These are phyloP conservation scores for Fraxinus anomala DNA, from an alignment of 257 asterid genomes.

Conservation along the genomic window DNA sequence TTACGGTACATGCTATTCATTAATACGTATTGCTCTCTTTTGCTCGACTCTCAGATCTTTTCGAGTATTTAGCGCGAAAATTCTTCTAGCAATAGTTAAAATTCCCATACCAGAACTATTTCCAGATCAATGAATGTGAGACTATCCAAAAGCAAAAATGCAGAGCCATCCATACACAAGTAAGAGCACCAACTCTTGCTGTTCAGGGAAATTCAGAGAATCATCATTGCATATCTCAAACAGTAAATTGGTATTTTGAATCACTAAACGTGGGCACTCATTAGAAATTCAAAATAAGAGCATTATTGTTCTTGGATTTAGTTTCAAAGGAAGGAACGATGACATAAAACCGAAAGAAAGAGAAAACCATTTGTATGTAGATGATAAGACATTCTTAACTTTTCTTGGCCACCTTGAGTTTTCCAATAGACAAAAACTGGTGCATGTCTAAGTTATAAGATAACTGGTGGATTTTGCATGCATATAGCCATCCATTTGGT, in stretches of 20 bases:
- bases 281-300: background rate
- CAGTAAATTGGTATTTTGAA: background rate
- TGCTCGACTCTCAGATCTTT: background rate
- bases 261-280: background rate
- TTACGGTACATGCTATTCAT: too few species aligned
- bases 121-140: background rate
- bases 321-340: background rate
- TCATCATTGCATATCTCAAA: background rate
- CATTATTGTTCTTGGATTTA: background rate
- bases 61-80: background rate
- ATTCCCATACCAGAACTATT: background rate
- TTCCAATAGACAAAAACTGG: background rate
- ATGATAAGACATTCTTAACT: background rate
- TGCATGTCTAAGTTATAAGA: background rate
- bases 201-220: background rate
- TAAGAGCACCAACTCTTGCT: background rate
- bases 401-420: background rate
- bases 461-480: too few species aligned
- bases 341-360: background rate
- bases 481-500: too few species aligned
- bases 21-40: too few species aligned
- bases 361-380: background rate
- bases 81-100: background rate
- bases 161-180: background rate
- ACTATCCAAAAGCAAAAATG: background rate